These are phyloP conservation scores for Carex cristatella DNA, from an alignment of 176 grass and related monocot species.

Conservation along the genomic window DNA sequence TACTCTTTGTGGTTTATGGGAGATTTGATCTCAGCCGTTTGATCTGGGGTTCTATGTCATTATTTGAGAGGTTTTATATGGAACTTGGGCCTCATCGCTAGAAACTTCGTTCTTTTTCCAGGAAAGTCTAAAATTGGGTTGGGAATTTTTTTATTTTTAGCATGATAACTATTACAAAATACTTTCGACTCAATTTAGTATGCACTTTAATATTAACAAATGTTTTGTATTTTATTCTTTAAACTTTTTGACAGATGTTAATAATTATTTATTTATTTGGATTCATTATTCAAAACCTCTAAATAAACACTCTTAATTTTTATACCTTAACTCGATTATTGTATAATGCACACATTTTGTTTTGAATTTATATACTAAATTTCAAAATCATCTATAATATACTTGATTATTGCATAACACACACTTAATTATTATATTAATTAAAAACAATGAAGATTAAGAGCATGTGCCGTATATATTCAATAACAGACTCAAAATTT, in stretches of 20 bases:
- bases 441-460: no score
- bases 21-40: conserved; percentile 14
- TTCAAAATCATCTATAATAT: no score
- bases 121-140: background rate
- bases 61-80: background rate
- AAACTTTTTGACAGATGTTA: background rate
- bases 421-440: no score
- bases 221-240: background rate
- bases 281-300: background rate
- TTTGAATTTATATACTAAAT: no score
- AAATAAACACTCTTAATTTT: background rate
- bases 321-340: no score
- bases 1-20: background rate
- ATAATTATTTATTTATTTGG: background rate
- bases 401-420: no score
- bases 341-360: no score
- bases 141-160: background rate
- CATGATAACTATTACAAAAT: background rate
- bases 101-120: background rate
- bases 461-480: no score
- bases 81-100: background rate
- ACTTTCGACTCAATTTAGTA: background rate
- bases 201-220: background rate
- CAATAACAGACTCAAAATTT: no score
- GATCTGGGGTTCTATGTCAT: conserved; percentile 17